Base-by-base conservation (phyloP, 2,329 filamentous ascomycete species). In the Aspergillus calidoustus region DNA sequence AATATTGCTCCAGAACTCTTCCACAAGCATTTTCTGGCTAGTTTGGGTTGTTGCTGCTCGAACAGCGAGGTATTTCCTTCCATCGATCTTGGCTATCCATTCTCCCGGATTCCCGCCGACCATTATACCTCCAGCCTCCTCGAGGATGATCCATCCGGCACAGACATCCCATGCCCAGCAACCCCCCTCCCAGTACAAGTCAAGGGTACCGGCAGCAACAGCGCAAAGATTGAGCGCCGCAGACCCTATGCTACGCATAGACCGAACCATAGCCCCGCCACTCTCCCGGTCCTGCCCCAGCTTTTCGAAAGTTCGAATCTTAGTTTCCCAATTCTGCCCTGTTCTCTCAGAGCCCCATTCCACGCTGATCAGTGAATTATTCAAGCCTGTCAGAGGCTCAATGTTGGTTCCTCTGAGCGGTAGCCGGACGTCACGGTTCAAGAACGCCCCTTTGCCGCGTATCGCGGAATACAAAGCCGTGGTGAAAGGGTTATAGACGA, bases 81-180 rank as follows among this genome's bases (percentile, higher is more conserved):
- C 85, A 68, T 88, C 86, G 7, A 89, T 74, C 53, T 71, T 76
- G 5, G 84, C 80, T 49, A 84, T 73, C 86, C 85, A 88, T 56
- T 82, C 81, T 1, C 83, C 85, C 4, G 82, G 81, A 68, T 86
- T 87, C 2, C 83, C 84, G 70, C 87, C 86, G 13, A 84, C 85
- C 61, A 89, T 79, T 23, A 82, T 78, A 0, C 87, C 87, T 0
- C 86, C 87, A 1, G 86, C 85, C 72, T 89, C 87, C 25, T 79
- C 80, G 47, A 89, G 68, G 55, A 89, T 83, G 2, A 86, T 81
- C 86, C 86, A 88, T 0, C 83, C 87, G 4, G 86, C 86, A 69
- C 85, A 87, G 9, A 89, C 86, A 78, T 89, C 86, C 86, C 86
- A 89, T 7, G 85, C 85, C 86, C 86, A 89, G 68, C 85, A 87